Evolutionary conservation across 306 rosid species (phyloP), one percentile per base, ranked within the genome.

Genomic region (Macrotyloma uniflorum): DNA sequence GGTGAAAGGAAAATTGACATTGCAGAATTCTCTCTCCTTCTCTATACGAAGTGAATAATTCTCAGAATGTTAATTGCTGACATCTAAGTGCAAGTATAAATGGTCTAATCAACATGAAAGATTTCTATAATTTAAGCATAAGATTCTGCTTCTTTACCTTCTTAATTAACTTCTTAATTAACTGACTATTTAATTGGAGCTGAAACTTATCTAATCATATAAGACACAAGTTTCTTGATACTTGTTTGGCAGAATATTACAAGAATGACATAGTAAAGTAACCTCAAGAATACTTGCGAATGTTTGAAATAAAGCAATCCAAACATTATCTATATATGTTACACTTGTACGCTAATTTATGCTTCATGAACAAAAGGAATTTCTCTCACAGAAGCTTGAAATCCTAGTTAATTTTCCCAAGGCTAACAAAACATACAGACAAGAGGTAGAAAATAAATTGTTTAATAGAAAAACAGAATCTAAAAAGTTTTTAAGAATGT

Each of bases 1-100:
- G 50, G 46, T 78, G 46, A 78, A 82, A 61, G 65, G 47, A 35
- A 76, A 76, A 59, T 73, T n/a, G 7, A 63, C 28, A 51, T 76
- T 63, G 35, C 54, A 79, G 50, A 79, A 35, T 6, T 18, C 40
- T 78, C 18, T 28, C 8, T 67, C 33, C 58, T 51, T 67, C 58
- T 57, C 26, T 45, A 59, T 79, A 23, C 23, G 20, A 16, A 14
- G 26, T 35, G 70, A 55, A 65, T 72, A 53, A 75, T 57, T 66
- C 43, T 0, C n/a, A 9, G 65, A 81, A 81, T 81, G 45, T 67
- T 57, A 38, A 72, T 80, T 64, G 61, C 68, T 64, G 51, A 51
- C 67, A 38, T 71, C 8, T 58, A 5, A 36, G 30, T 22, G 24
- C 67, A 63, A 38, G 35, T 20, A 42, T 67, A 26, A 78, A 79